phyloP scores from a whole-genome alignment of 305 asterid genomes.

The Ruellia speciosa region DNA sequence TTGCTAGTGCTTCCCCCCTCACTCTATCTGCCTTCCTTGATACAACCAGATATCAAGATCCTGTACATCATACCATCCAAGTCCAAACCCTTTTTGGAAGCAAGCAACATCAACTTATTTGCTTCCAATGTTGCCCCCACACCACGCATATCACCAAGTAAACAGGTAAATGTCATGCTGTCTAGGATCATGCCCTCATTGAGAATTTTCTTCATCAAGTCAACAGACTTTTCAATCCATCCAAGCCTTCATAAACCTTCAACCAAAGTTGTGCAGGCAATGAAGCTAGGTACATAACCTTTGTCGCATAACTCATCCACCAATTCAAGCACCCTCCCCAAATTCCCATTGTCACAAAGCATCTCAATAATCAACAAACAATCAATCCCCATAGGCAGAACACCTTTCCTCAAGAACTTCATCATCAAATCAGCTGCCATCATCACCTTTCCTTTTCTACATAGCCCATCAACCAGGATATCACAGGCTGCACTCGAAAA shows the following conservation, averaged over 20 bases:
- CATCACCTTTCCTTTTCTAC: slow-evolving; percentile 39
- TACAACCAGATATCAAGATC: slow-evolving; percentile 60
- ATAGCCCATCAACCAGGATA: slow-evolving; percentile 65
- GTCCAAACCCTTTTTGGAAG: slow-evolving; percentile 59
- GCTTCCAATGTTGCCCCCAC: slow-evolving; percentile 64
- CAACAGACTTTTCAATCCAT: slow-evolving; percentile 33
- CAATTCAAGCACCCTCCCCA: slow-evolving; percentile 41
- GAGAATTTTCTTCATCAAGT: slow-evolving; percentile 53
- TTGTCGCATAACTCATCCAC: slow-evolving; percentile 60
- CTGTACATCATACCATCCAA: slow-evolving; percentile 62
- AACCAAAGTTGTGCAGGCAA: slow-evolving; percentile 61
- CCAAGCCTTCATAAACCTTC: slow-evolving; percentile 51
- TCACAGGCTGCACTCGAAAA: slow-evolving; percentile 73
- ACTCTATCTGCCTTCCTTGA: slow-evolving; percentile 57
- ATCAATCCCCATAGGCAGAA: slow-evolving; percentile 54
- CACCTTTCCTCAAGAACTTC: slow-evolving; percentile 48
- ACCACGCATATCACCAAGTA: too few species aligned
- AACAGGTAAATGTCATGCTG: slow-evolving; percentile 70
- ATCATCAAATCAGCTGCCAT: slow-evolving; percentile 55
- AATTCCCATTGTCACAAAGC: slow-evolving; percentile 42
- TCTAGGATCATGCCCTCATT: slow-evolving; percentile 51
- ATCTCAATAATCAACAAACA: slow-evolving; percentile 44
- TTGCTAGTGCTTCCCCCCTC: too few species aligned
- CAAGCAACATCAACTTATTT: slow-evolving; percentile 64
- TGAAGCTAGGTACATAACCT: slow-evolving; percentile 49